phyloP scores from a whole-genome alignment of 768 basidiomycete species.

The Myochromella boudieri region DNA sequence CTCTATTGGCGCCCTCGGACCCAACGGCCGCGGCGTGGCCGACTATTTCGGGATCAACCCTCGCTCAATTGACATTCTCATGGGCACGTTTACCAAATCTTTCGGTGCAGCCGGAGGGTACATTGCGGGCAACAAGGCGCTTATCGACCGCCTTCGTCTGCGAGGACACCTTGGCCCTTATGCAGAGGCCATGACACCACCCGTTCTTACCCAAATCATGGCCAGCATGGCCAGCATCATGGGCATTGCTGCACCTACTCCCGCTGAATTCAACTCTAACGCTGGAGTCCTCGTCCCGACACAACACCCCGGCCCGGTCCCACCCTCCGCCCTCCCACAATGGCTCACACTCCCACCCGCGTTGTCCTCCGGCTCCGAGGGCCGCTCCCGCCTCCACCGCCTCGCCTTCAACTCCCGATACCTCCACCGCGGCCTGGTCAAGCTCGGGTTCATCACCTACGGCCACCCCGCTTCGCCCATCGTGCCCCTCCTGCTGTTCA shows the following conservation, averaged over 20 bases:
- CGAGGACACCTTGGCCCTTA: constrained; percentile 82
- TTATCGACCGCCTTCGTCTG: constrained; percentile 82
- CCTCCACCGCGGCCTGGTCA: constrained; percentile 79
- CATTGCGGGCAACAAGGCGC: constrained; percentile 77
- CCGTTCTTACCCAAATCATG: constrained; percentile 88
- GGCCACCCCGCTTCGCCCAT: constrained; percentile 91
- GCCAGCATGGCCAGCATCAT: constrained; percentile 97
- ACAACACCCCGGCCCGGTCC: constrained; percentile 68
- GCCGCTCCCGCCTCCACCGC: constrained; percentile 75
- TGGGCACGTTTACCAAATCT: constrained; percentile 98
- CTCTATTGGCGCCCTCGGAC: constrained; percentile 94
- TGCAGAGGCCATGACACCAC: constrained; percentile 87
- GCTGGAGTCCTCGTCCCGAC: constrained; percentile 26
- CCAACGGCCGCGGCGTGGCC: constrained; percentile 90
- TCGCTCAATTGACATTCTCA: constrained; percentile 82
- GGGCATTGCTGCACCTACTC: constrained; percentile 59
- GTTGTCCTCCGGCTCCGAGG: constrained; percentile 83
- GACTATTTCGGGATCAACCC: constrained; percentile 93
- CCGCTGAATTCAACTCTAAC: constrained; percentile 29
- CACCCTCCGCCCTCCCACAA: constrained; percentile 59
- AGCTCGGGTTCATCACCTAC: constrained; percentile 96
- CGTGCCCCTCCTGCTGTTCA: constrained; percentile 88
- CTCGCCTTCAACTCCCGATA: constrained; percentile 96
- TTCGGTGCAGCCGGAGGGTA: constrained; percentile 96
- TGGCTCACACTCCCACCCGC: constrained; percentile 78